phyloP scores from a whole-genome alignment of 2,329 filamentous ascomycete species.

The Talaromyces sp. region DNA sequence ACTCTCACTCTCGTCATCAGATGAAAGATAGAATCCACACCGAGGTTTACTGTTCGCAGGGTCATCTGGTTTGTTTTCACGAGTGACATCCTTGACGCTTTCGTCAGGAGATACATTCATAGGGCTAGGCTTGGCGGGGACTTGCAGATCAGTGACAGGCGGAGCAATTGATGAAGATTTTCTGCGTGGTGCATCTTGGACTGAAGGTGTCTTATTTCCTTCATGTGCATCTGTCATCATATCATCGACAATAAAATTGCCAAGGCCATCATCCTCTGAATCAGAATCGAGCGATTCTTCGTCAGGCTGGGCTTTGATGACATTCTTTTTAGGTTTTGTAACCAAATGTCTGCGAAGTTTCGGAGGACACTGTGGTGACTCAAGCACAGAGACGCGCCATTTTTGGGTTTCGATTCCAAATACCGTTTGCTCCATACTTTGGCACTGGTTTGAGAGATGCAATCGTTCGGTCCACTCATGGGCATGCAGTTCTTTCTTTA shows the following conservation, averaged over 20 bases:
- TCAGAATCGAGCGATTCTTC: constrained; percentile 32
- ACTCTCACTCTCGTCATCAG: constrained; percentile 3
- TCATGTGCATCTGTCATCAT: constrained; percentile 2
- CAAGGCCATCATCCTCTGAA: constrained; percentile 17
- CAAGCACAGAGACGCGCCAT: constrained; percentile 43
- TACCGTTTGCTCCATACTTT: constrained; percentile 60
- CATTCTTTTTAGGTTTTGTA: not conserved
- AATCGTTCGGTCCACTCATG: constrained; percentile 49
- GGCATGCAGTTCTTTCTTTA: constrained; percentile 48
- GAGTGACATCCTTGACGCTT: not conserved
- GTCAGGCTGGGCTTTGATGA: constrained; percentile 14
- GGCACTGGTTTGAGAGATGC: constrained; percentile 53
- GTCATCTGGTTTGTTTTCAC: not conserved
- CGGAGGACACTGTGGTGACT: constrained; percentile 25
- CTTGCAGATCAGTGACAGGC: not conserved
- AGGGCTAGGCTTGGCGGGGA: not conserved
- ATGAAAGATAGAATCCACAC: constrained; percentile 7
- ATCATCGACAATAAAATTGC: constrained; percentile 26
- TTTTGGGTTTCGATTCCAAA: constrained; percentile 46
- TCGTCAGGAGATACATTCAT: not conserved
- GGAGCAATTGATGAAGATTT: not conserved
- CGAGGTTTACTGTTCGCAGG: constrained; percentile 2
- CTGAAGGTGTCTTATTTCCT: not conserved
- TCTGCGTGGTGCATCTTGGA: not conserved
- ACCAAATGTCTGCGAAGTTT: constrained; percentile 15